Conservation (phyloP, 208 protist genomes). For the Trypanosoma platydactyli region DNA sequence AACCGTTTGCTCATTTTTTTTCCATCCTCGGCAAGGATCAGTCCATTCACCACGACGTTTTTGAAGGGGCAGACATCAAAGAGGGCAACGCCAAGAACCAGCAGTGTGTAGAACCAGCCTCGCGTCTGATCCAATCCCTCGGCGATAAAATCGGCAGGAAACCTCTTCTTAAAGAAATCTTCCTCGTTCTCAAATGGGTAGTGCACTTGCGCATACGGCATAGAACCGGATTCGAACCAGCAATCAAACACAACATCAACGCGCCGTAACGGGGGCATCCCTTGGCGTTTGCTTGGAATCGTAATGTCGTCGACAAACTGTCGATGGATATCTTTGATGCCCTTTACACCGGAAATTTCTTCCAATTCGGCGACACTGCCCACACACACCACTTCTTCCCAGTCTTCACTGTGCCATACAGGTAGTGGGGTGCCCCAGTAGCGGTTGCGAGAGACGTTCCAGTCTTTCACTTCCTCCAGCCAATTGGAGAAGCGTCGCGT, state of each 20-base stretch:
- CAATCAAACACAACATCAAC: conserved; percentile 99
- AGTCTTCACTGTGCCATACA: conserved; percentile 97
- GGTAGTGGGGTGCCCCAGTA: conserved; percentile 99
- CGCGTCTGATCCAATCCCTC: conserved; percentile 99
- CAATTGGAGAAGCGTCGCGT: conserved; percentile 99
- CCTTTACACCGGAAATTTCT: conserved; percentile 88
- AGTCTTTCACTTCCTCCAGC: conserved; percentile 97
- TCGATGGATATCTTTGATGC: conserved; percentile 97
- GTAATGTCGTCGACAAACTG: conserved; percentile 98
- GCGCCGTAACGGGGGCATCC: conserved; percentile 85
- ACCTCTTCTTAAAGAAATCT: conserved; percentile 78
- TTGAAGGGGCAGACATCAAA: conserved; percentile 98
- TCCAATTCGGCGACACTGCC: conserved; percentile 97
- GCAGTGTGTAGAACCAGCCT: conserved; percentile 99
- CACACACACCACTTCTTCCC: conserved; percentile 96
- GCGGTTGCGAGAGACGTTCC: conserved; percentile 98
- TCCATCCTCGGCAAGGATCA: conserved; percentile 98
- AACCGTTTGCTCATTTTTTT: conserved; percentile 99
- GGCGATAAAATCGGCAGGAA: conserved; percentile 99
- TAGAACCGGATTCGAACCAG: conserved; percentile 99
- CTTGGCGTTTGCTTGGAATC: conserved; percentile 95
- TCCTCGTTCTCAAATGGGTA: conserved; percentile 99
- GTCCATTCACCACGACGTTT: conserved; percentile 99
- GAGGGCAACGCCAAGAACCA: conserved; percentile 98
- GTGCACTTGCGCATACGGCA: conserved; percentile 99